Evolutionary conservation across 148 eudicot genomes (phyloP), one percentile per base, ranked within the genome.

Genomic region (Dianthus caryophyllus): DNA sequence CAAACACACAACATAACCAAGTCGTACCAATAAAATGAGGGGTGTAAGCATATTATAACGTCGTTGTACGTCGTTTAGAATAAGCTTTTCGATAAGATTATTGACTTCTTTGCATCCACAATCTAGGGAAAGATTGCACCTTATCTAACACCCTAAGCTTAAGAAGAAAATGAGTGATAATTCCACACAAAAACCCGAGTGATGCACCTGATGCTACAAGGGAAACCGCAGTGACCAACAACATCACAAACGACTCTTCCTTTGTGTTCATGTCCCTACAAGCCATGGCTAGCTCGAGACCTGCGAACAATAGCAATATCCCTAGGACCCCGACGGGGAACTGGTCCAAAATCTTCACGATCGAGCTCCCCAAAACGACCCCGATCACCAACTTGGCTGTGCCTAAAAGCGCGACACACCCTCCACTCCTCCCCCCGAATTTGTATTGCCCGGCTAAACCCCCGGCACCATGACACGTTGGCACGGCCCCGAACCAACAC

Each of bases 381-480:
- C 97, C 97, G 30, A 91, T 22, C 0, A 76, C 74, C 71, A 91
- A 67, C 75, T 91, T 91, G 11, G 83, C 80, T 16, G 55, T 52
- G 14, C 97, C 97, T 11, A 89, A 68, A 27, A 92, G 58, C 24
- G 94, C 96, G 64, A 92, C 97, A 59, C 94, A 87, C 9, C 77
- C 89, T 6, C 97, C 97, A 64, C 91, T 87, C 71, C 97, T 79
- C 16, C 94, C 96, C 4, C 97, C 97, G 62, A 91, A 91, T 74
- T 87, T 88, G 80, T 91, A 91, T 67, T 91, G 97, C 58, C 97
- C 97, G 6, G 97, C 97, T 9, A 92, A 80, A n/a, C 97, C 97
- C 0, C 97, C 97, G 0, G 97, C 97, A 14, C 97, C 97, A 59
- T 92, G 97, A 72, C 97, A 92, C 18, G 81, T 70, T 0, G 97